Evolutionary conservation across 345 rosid species (phyloP).

Genomic region (Lepidium didymum): DNA sequence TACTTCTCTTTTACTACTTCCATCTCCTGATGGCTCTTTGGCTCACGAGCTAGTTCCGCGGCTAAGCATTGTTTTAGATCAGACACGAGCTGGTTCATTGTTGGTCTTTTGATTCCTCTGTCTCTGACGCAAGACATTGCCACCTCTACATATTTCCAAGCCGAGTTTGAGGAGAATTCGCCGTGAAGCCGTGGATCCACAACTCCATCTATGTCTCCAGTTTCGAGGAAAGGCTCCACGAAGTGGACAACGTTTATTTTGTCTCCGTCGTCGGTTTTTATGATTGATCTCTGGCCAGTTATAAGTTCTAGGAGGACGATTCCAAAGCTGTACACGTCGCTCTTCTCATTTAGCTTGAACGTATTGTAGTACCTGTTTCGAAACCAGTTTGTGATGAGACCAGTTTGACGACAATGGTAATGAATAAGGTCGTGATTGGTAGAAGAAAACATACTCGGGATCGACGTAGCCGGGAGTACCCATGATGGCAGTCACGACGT

Average conservation of each 20-base stretch:
- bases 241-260: slow-evolving; percentile 31
- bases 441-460: slow-evolving; percentile 24
- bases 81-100: slow-evolving; percentile 26
- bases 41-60: slow-evolving; percentile 28
- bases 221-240: slow-evolving; percentile 26
- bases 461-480: slow-evolving; percentile 41
- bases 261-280: slow-evolving; percentile 22
- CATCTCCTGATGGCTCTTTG: slow-evolving; percentile 1
- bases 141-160: slow-evolving; percentile 27
- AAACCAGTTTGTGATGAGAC: not conserved
- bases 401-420: not conserved
- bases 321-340: slow-evolving; percentile 54
- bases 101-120: slow-evolving; percentile 23
- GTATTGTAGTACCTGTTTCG: slow-evolving; percentile 29
- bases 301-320: slow-evolving; percentile 45
- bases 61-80: slow-evolving; percentile 27
- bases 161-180: slow-evolving; percentile 23
- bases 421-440: not conserved
- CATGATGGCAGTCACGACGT: slow-evolving; percentile 31
- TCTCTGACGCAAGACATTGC: slow-evolving; percentile 30
- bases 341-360: slow-evolving; percentile 39
- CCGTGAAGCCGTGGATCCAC: slow-evolving; percentile 25
- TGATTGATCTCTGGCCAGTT: slow-evolving; percentile 40
- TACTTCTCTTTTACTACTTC: not conserved
- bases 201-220: slow-evolving; percentile 24